Conservation (phyloP, 2,329 filamentous ascomycete genomes). For the Claviceps africana region DNA sequence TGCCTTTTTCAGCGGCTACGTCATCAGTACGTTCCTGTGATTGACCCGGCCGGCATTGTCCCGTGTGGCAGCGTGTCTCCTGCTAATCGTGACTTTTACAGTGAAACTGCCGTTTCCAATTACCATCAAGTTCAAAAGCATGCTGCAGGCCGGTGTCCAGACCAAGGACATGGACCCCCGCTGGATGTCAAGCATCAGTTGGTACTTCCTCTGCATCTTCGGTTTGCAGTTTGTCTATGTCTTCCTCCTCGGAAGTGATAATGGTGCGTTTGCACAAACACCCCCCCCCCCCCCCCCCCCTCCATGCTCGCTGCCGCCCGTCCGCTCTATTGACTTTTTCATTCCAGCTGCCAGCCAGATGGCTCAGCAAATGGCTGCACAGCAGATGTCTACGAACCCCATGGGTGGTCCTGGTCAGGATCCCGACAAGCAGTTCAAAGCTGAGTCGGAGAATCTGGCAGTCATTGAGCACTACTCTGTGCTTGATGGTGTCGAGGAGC, state of each 20-base stretch:
- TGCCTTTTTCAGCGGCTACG: conserved; percentile 95
- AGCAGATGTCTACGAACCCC: conserved; percentile 30
- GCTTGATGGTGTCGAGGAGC: conserved; percentile 73
- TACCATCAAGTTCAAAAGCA: conserved; percentile 98
- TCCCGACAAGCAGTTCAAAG: conserved; percentile 86
- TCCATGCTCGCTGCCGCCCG: neutral
- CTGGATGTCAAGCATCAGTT: conserved; percentile 97
- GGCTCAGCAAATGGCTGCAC: conserved; percentile 71
- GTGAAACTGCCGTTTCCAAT: conserved; percentile 96
- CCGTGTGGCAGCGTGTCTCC: neutral
- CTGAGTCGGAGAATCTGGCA: conserved; percentile 87
- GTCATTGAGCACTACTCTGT: conserved; percentile 91
- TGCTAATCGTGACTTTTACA: conserved; percentile 14
- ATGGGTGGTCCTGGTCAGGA: conserved; percentile 90
- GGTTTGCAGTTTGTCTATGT: conserved; percentile 94
- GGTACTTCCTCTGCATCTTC: conserved; percentile 97
- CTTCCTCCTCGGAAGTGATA: conserved; percentile 90
- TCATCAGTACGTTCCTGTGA: conserved; percentile 56
- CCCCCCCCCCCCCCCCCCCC: too few relatives aligned
- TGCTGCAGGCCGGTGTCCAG: conserved; percentile 93
- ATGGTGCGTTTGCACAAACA: conserved; percentile 52
- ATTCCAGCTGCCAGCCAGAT: conserved; percentile 72
- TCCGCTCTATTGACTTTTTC: conserved; percentile 7
- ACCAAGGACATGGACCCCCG: conserved; percentile 92
- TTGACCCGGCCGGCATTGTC: neutral